Conservation (phyloP, 352 stramenopile species). For the Pythium periplocum region DNA sequence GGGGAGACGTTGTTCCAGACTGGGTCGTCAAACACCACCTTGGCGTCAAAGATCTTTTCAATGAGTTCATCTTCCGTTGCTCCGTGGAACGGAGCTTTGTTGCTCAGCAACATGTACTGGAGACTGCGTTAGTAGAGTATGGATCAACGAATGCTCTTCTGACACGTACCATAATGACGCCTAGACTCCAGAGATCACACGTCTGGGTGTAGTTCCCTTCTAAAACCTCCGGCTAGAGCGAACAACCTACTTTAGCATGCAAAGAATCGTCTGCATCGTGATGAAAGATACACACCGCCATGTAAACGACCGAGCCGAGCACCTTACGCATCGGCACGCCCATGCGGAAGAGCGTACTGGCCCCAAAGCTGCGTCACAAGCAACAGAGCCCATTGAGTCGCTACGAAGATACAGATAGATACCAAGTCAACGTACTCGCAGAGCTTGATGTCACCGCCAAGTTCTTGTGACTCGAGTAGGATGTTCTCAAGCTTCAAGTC, state of each 20-base stretch:
- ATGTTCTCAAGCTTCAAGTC: constrained; percentile 84
- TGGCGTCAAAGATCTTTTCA: constrained; percentile 66
- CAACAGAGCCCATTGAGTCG: too few species aligned
- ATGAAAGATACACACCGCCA: constrained; percentile 44
- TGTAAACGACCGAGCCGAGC: constrained; percentile 78
- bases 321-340: constrained; percentile 76
- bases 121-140: neutral
- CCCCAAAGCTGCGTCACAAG: constrained; percentile 45
- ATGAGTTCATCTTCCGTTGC: constrained; percentile 67
- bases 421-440: constrained; percentile 51
- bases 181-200: constrained; percentile 81
- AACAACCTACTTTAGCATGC: neutral
- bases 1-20: constrained; percentile 52
- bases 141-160: too few species aligned
- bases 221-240: constrained; percentile 46
- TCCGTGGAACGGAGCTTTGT: constrained; percentile 63
- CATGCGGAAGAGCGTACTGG: constrained; percentile 72
- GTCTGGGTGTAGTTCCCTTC: constrained; percentile 68
- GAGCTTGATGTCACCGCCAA: constrained; percentile 61
- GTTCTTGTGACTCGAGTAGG: constrained; percentile 47
- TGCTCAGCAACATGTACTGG: constrained; percentile 82
- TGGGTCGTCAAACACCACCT: constrained; percentile 43
- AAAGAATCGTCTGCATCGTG: neutral
- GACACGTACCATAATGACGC: constrained; percentile 67
- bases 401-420: neutral